A percentile compares a stretch with the other conserved stretches of the same genome.
Evolutionary conservation across 192 early-diverging fungal species (phyloP).

Genomic region (Coemansia sp.): DNA sequence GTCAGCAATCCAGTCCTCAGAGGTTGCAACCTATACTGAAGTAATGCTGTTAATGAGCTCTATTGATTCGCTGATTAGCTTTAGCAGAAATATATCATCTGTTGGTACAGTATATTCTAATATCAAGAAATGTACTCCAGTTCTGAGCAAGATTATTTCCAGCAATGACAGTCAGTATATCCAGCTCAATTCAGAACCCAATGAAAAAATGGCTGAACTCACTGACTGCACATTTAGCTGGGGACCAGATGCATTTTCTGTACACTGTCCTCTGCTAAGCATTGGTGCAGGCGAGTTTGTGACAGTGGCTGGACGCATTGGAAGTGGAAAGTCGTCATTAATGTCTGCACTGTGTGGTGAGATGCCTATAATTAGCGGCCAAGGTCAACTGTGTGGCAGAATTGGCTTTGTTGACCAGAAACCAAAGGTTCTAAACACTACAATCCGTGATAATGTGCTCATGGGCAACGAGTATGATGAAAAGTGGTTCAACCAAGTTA

Average conservation of each 20-base stretch:
- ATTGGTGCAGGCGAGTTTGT: constrained; percentile 69
- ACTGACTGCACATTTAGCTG: constrained; percentile 28
- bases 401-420: constrained; percentile 49
- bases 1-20: constrained; percentile 50
- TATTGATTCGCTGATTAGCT: constrained; percentile 18
- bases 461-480: constrained; percentile 42
- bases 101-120: not conserved
- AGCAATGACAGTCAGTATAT: not conserved
- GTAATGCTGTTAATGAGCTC: constrained; percentile 20
- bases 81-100: not conserved
- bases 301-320: constrained; percentile 82
- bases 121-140: constrained; percentile 1
- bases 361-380: constrained; percentile 71
- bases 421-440: constrained; percentile 42
- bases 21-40: constrained; percentile 14
- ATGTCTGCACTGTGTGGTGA: constrained; percentile 73
- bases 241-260: constrained; percentile 41
- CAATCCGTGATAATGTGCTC: constrained; percentile 52
- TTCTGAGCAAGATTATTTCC: constrained; percentile 9
- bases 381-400: constrained; percentile 65
- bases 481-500: constrained; percentile 16
- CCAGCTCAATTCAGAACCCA: not conserved
- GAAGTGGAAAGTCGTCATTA: constrained; percentile 71
- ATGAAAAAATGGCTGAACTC: constrained; percentile 11
- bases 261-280: constrained; percentile 59